Evolutionary conservation across 768 basidiomycete genomes (phyloP), one percentile per base, ranked within the genome.

Genomic region (Hericium erinaceus): DNA sequence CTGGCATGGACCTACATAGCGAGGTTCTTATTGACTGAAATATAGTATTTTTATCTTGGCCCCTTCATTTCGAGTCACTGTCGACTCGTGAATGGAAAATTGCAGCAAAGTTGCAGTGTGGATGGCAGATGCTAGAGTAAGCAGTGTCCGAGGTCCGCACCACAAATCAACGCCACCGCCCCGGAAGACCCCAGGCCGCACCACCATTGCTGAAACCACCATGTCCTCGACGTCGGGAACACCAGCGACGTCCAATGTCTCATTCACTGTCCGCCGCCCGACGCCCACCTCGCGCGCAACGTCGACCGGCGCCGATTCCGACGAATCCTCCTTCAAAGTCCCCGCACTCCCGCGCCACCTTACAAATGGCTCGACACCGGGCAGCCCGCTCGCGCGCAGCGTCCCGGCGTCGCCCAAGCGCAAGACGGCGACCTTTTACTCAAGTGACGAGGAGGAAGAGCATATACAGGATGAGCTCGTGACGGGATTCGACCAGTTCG

Each of bases 191-290:
- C 44, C 44, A 11, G 15, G 16, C 33, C 33, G 5, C 0, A 46
- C 44, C n/a, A 2, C 16, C 44, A 18, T 20, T 13, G n/a, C 39
- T 26, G 22, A 20, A 41, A 51, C 56, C 9, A 44, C 59, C 22
- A 60, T 57, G 56, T 56, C 68, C 59, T 46, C 44, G n/a, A 18
- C 44, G 41, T 44, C 41, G 41, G 15, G 16, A 18, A 44, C 41
- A 44, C 16, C 41, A 44, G 41, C 41, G 16, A 63, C 50, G 10
- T 37, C 56, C 6, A 20, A 66, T n/a, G 79, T 94, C 41, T 94
- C 92, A 0, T 95, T 95, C 71, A 93, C 87, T 2, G 78, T 95
- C 57, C 82, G 90, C 46, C 79, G 90, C 8, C 93, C 93, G 0
- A 83, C 83, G 0, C 86, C 89, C 0, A 67, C 76, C 0, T 85